Evolutionary conservation across 352 stramenopile genomes (phyloP), one percentile per base, ranked within the genome.

Genomic region (Phytophthora cryptogea): DNA sequence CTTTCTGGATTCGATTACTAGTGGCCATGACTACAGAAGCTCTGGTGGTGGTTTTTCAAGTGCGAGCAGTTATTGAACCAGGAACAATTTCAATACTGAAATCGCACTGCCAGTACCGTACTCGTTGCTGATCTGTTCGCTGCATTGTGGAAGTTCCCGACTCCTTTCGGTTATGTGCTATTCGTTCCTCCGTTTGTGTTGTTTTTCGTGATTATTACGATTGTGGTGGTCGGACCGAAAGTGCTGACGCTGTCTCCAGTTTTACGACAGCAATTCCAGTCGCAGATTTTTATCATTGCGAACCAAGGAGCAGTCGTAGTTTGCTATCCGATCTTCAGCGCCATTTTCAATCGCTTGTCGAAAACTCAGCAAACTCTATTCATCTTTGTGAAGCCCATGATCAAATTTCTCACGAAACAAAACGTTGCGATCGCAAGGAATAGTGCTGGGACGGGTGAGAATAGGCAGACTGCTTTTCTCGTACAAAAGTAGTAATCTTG

Each of bases 371-470:
- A 72, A 14, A 62, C 52, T 0, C 9, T 17, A 0, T 54, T 66
- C 8, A 46, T 69, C 8, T 31, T 72, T 16, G 59, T 59, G 8
- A 58, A 66, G 32, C 51, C 56, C 10, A 23, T 59, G 35, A 63
- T 68, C 31, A 70, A 73, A n/a, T 57, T 77, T 14, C 27, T 42
- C 11, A 62, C 64, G 4, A 66, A 69, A 8, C 71, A 76, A 13
- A 41, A 60, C 10, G 51, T 58, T 1, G 57, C 63, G 3, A 46
- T 35, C 5, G 53, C 32, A 0, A 53, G 2, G 6, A 56, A 1
- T 8, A 71, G 14, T 1, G 63, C 47, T 0, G 59, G 59, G 1
- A 76, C n/a, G 2, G 59, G 60, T 0, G 48, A 50, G 23, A 61
- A 4, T 3, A 66, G 7, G 4, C 42, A 59, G 1, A 70, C 31